Evolutionary conservation across 2,329 filamentous ascomycete species (phyloP), one percentile per base, ranked within the genome.

Genomic region (Aspergillus nomiae): DNA sequence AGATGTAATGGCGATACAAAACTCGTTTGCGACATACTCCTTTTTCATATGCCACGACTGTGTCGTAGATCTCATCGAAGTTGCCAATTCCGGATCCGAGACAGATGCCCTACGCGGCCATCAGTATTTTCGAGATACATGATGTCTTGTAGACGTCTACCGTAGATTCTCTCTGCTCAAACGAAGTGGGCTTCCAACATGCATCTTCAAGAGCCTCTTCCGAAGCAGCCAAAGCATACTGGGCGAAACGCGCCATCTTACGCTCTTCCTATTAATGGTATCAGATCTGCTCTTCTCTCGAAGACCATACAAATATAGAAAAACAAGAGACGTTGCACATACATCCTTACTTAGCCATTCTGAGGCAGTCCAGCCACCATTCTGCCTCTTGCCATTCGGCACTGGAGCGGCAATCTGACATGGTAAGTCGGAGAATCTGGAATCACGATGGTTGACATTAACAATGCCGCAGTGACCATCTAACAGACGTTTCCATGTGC

Each of bases 31-130:
- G 41, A 78, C 87, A 79, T 79, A 94, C 92, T 62, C 87, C 87
- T 77, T 87, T 84, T 36, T 91, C 85, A 74, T 91, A 96, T 1
- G 87, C 87, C 56, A 97, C 73, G 61, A 91, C 92, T 2, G 93
- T 96, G 65, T 90, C 85, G 77, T 96, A 97, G 10, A 96, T 88
- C 70, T 97, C 93, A 46, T 97, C 91, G 45, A 99, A 85, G 72
- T 95, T 97, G 19, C 95, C 95, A 71, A 99, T 97, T 1, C 95
- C 95, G 68, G 94, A 98, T 2, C 95, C 95, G 46, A 99, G 84
- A 72, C 94, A 97, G 1, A 99, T 91, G 0, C 95, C 95, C 86
- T 87, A 63, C 50, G 14, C 8, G n/a, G 16, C 50, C 66, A 43
- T 72, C 63, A 50, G 14, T 24, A 55, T 19, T 21, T 1, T 21